These are phyloP conservation scores for Cylindrotheca closterium DNA, from an alignment of 108 stramenopile species.

Conservation along the genomic window DNA sequence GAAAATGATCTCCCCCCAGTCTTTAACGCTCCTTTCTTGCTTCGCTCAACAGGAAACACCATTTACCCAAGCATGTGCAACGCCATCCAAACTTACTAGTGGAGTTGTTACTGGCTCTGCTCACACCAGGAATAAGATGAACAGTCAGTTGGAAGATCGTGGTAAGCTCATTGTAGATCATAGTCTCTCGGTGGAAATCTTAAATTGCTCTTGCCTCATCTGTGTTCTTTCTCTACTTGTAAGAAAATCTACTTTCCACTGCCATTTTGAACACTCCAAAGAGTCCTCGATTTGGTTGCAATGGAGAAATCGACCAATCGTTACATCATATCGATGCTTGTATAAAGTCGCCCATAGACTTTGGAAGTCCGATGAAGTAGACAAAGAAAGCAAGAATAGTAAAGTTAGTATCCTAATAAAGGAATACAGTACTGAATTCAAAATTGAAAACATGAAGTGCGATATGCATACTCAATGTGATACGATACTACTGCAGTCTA, in stretches of 20 bases:
- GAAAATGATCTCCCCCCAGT: not conserved
- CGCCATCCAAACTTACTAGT: constrained; percentile 8
- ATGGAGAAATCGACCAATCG: constrained; percentile 35
- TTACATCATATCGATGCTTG: constrained; percentile 42
- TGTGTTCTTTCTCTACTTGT: too few species aligned
- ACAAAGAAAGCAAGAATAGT: too few species aligned
- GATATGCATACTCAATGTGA: too few species aligned
- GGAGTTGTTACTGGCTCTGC: constrained; percentile 36
- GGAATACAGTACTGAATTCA: too few species aligned
- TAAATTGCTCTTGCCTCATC: not conserved
- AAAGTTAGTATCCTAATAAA: constrained; percentile 65
- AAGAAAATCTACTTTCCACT: constrained; percentile 31
- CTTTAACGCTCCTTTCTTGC: not conserved
- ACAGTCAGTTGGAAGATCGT: constrained; percentile 12
- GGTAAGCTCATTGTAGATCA: constrained; percentile 1
- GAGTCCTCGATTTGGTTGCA: constrained; percentile 25
- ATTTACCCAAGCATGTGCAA: constrained; percentile 1
- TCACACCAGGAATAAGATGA: constrained; percentile 9
- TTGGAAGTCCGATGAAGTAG: constrained; percentile 35
- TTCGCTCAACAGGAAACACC: constrained; percentile 22
- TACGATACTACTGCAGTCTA: too few species aligned
- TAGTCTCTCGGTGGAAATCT: not conserved
- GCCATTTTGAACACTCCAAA: constrained; percentile 36
- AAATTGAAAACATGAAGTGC: too few species aligned
- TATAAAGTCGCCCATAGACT: constrained; percentile 36